Evolutionary conservation across 805 yeast species (phyloP), one percentile per base, ranked within the genome.

Genomic region (Pichia eremophila): DNA sequence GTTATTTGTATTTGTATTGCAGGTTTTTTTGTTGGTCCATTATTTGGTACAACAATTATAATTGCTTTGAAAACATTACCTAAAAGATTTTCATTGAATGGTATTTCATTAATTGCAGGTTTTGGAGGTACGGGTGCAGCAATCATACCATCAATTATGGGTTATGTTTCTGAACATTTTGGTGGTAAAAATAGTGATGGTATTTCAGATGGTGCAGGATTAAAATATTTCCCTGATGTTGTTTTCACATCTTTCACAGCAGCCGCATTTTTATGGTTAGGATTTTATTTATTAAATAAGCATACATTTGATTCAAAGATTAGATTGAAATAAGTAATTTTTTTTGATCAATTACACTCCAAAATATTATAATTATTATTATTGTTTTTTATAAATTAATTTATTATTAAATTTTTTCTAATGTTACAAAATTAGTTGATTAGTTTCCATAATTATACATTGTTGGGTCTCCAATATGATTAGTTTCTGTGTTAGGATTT

Each of bases 71-170:
- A 79, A 46, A 66, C 79, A 2, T 61, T 87, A 40, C 95, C 95
- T 0, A 63, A 66, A 28, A 71, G 70, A 39, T 65, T 74, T 45
- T 84, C 83, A 46, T 75, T 84, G 10, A 64, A 78, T 17, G 90
- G 88, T 1, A 73, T 87, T 9, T 90, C 95, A 0, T 69, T 84
- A 46, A 77, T 83, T 19, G 80, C 89, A 47, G 89, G 93, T 0
- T 60, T 85, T 50, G 95, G 95, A 8, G 90, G 93, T 4, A 78
- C 82, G 15, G 95, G 95, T 1, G 85, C 84, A n/a, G 91, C 95
- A 0, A 71, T 77, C 0, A 52, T 85, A 8, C 93, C 95, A 1
- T 83, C 79, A 52, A 46, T 78, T 2, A 71, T 81, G 36, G 95
- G 95, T 9, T 59, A 61, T 22, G 52, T 72, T 8, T 60, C 73